Evolutionary conservation across 257 asterid species (phyloP), one percentile per base, ranked within the genome.

Genomic region (Salvia rosmarinus): DNA sequence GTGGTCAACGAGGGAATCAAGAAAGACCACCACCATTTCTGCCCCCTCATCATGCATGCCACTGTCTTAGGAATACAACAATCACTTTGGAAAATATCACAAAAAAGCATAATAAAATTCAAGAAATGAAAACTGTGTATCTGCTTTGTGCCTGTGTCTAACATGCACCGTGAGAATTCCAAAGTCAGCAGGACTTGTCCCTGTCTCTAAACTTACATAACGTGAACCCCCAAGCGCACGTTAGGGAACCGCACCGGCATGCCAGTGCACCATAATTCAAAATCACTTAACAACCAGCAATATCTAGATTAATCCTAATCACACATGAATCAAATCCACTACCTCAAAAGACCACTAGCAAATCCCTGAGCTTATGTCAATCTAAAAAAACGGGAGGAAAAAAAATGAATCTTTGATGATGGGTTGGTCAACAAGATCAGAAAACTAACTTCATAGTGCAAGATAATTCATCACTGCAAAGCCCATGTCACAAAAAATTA

Each of bases 171-270:
- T 77, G 76, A 84, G 85, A 85, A 80, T 83, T 72, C 85, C 85
- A 82, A 75, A 56, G 86, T 87, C 58, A 69, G 70, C 75, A 80
- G 30, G 88, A 76, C 80, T 67, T 81, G 90, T 87, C 89, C 80
- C 78, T 80, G 78, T 86, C 97, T 51, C 75, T 77, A 66, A 67
- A 82, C 87, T 77, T 90, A 84, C 87, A 82, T 66, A 82, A 63
- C 84, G 85, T 82, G 84, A 82, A 69, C 80, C 83, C 83, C 82
- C 75, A 81, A 58, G 77, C 81, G 86, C 89, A 87, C 81, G 84
- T 79, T 80, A 87, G 80, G 81, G 84, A 84, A 84, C 70, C 81
- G 42, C 79, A 77, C 78, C 75, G 77, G 54, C 69, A 9, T 35
- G 73, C 61, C 72, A 72, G 67, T 74, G 34, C 80, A 75, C 63